Conservation (phyloP, 2,329 filamentous ascomycete species). For the Akanthomyces uredinophilus region DNA sequence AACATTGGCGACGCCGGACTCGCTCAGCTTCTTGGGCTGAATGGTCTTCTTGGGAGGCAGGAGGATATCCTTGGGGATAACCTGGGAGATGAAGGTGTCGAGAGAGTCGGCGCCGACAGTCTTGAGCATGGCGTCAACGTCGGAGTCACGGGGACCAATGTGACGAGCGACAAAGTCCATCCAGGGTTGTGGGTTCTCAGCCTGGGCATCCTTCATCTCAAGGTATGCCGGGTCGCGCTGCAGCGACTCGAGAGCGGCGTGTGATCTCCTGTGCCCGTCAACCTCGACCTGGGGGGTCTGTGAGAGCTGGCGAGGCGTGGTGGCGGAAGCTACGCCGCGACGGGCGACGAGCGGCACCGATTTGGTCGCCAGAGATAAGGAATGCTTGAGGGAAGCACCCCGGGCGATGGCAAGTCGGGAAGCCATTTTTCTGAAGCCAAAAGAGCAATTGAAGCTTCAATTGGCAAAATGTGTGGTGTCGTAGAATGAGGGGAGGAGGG, state of each 20-base stretch:
- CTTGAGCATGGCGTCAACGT: slow-evolving; percentile 73
- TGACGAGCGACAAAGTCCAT: slow-evolving; percentile 68
- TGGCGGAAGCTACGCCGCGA: slow-evolving; percentile 10
- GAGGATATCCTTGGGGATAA: slow-evolving; percentile 75
- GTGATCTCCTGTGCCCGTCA: slow-evolving; percentile 12
- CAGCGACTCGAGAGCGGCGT: slow-evolving; percentile 16
- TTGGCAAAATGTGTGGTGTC: slow-evolving; percentile 6
- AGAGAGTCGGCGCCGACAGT: slow-evolving; percentile 65
- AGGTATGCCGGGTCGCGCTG: slow-evolving; percentile 21
- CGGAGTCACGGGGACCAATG: slow-evolving; percentile 72
- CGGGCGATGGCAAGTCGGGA: slow-evolving; percentile 23
- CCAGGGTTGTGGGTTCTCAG: slow-evolving; percentile 21
- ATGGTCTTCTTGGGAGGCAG: slow-evolving; percentile 23
- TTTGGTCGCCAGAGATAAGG: slow-evolving; percentile 16
- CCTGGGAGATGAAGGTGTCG: slow-evolving; percentile 79
- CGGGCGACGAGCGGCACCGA: slow-evolving; percentile 17
- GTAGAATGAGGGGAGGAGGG: slow-evolving; percentile 6
- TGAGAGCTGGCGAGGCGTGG: slow-evolving; percentile 16
- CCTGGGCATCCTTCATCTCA: slow-evolving; percentile 21
- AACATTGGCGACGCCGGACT: slow-evolving; percentile 26
- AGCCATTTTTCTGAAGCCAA: slow-evolving; percentile 21
- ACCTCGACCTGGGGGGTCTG: slow-evolving; percentile 6
- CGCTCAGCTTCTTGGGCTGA: slow-evolving; percentile 52
- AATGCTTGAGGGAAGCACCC: slow-evolving; percentile 20
- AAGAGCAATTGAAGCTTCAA: slow-evolving; percentile 12